These are phyloP conservation scores for Gossypium schwendimanii DNA, from an alignment of 441 rosid species.

Conservation along the genomic window DNA sequence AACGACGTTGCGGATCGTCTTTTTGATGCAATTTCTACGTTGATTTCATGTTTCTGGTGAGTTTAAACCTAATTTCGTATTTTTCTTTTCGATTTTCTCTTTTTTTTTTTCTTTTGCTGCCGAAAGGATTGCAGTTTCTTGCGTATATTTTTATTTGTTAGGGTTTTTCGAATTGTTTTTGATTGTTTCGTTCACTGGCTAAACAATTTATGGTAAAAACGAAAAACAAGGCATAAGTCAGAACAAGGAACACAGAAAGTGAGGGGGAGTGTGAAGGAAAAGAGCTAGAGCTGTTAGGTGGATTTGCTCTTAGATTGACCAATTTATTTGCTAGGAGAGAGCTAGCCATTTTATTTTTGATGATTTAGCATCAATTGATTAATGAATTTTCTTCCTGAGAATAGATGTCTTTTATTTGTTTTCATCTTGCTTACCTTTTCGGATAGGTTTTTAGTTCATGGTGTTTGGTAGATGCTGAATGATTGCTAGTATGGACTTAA, in stretches of 20 bases:
- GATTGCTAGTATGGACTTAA: slow-evolving; percentile 85
- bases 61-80: not conserved
- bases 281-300: not conserved
- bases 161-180: not conserved
- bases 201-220: not conserved
- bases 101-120: not conserved
- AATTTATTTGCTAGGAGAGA: not conserved
- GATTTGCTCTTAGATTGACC: not conserved
- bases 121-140: not conserved
- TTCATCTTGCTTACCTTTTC: not conserved
- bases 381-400: not conserved
- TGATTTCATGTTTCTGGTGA: slow-evolving; percentile 12
- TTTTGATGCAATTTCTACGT: slow-evolving; percentile 1
- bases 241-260: not conserved
- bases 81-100: not conserved
- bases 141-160: not conserved
- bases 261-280: not conserved
- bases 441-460: slow-evolving; percentile 26
- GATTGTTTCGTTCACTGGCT: not conserved
- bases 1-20: slow-evolving; percentile 2
- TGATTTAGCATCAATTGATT: not conserved
- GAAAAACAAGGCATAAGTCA: not conserved
- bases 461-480: slow-evolving; percentile 45
- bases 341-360: not conserved
- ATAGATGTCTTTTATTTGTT: not conserved